These are phyloP conservation scores for Zarea fungicola DNA, from an alignment of 2,329 filamentous ascomycete species.

Conservation along the genomic window DNA sequence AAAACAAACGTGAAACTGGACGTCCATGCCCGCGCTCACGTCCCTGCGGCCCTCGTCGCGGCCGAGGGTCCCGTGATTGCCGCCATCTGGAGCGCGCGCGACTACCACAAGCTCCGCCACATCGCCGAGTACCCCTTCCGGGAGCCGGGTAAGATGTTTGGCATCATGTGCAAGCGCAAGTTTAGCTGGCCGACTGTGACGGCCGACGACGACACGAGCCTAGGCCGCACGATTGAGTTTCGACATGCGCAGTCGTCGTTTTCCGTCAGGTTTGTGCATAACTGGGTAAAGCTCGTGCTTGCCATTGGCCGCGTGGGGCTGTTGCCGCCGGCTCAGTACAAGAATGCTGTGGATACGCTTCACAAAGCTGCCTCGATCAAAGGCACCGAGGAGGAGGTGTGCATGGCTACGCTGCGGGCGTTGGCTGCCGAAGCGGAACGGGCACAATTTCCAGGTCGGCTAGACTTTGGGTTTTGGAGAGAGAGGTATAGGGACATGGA, in stretches of 20 bases:
- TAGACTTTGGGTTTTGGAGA: neutral
- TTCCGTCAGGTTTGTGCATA: conserved; percentile 8
- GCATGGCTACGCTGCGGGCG: neutral
- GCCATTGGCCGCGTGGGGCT: conserved; percentile 13
- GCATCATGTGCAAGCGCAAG: conserved; percentile 2
- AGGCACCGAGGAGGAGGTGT: neutral
- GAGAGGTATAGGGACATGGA: neutral
- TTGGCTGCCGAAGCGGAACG: neutral
- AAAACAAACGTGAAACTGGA: too few species aligned
- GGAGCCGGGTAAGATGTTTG: neutral
- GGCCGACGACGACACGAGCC: neutral
- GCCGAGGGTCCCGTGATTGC: neutral
- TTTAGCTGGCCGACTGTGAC: neutral
- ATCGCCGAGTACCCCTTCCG: neutral
- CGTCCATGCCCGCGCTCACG: neutral
- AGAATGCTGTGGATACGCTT: neutral
- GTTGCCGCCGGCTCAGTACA: conserved; percentile 12
- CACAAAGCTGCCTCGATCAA: neutral
- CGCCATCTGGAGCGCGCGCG: neutral
- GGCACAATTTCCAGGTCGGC: neutral
- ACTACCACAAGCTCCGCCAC: neutral
- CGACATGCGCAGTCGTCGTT: conserved; percentile 17
- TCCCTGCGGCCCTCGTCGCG: neutral
- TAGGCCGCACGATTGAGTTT: conserved; percentile 16
- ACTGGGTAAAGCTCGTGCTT: conserved; percentile 15